Evolutionary conservation across 176 grass and related monocot genomes (phyloP).

Genomic region (Carex littledalei): DNA sequence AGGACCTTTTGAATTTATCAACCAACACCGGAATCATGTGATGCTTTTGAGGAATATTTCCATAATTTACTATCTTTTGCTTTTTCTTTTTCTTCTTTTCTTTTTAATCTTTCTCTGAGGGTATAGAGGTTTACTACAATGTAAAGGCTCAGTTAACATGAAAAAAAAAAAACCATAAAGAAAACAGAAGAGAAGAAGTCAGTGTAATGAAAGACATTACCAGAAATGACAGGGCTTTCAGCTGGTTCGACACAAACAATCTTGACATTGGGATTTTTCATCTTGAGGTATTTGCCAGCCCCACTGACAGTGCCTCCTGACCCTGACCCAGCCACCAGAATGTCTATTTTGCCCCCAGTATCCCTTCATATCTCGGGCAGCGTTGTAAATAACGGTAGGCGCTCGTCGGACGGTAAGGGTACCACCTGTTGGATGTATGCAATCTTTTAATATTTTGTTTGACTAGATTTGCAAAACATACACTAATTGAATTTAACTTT

Average conservation of each 20-base stretch:
- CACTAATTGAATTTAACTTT: no score
- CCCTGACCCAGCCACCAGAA: slow-evolving; percentile 43
- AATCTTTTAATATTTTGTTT: no score
- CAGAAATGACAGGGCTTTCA: slow-evolving; percentile 67
- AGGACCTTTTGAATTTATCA: neutral
- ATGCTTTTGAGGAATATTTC: neutral
- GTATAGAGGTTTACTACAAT: no score
- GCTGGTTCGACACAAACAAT: slow-evolving; percentile 63
- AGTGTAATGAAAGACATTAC: slow-evolving; percentile 16
- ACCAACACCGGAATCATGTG: neutral
- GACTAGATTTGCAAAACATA: no score
- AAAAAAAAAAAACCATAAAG: no score
- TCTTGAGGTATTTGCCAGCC: slow-evolving; percentile 56
- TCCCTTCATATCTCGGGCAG: slow-evolving; percentile 66
- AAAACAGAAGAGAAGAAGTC: neutral
- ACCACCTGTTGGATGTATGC: no score
- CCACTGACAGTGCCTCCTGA: slow-evolving; percentile 67
- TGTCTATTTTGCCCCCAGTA: slow-evolving; percentile 65
- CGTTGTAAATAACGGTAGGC: no score
- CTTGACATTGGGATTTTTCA: slow-evolving; percentile 52
- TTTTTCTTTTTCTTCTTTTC: neutral
- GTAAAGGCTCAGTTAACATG: no score
- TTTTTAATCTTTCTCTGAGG: neutral
- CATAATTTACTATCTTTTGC: neutral
- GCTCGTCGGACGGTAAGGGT: no score